Percentiles rank a stretch among this genome's conserved stretches.
These are phyloP conservation scores for Claviceps arundinis DNA, from an alignment of 2,329 filamentous ascomycete genomes.

Conservation along the genomic window DNA sequence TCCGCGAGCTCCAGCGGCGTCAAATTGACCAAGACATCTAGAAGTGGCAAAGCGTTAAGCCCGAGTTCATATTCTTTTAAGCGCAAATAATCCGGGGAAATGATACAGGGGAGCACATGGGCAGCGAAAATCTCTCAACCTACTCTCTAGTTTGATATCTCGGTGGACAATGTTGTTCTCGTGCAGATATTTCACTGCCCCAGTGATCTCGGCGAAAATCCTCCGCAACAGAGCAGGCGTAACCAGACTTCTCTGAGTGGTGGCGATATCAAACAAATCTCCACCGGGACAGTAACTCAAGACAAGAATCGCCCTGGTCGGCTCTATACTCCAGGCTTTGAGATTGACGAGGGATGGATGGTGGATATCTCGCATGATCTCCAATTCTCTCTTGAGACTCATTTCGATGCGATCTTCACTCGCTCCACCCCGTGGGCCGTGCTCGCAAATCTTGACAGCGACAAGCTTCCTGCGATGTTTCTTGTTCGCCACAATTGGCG, in stretches of 20 bases:
- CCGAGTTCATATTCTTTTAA: background rate
- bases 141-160: conserved; percentile 94
- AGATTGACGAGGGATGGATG: conserved; percentile 86
- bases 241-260: conserved; percentile 53
- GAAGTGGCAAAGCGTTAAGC: background rate
- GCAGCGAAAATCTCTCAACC: conserved; percentile 19
- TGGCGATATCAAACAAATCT: conserved; percentile 88
- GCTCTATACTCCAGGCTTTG: conserved; percentile 81
- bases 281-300: conserved; percentile 88
- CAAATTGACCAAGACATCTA: conserved; percentile 86
- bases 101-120: background rate
- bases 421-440: conserved; percentile 84
- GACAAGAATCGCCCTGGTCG: conserved; percentile 69
- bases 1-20: conserved; percentile 53
- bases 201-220: conserved; percentile 81
- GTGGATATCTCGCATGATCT: conserved; percentile 77
- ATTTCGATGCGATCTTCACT: conserved; percentile 89
- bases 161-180: conserved; percentile 78
- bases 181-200: conserved; percentile 77
- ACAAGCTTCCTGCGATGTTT: conserved; percentile 68
- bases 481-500: conserved; percentile 17
- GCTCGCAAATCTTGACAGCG: conserved; percentile 89
- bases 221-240: conserved; percentile 59
- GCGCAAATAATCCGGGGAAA: no score
- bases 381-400: conserved; percentile 85